Evolutionary conservation across 768 basidiomycete genomes (phyloP).

Genomic region (Rossbeevera mucosa): DNA sequence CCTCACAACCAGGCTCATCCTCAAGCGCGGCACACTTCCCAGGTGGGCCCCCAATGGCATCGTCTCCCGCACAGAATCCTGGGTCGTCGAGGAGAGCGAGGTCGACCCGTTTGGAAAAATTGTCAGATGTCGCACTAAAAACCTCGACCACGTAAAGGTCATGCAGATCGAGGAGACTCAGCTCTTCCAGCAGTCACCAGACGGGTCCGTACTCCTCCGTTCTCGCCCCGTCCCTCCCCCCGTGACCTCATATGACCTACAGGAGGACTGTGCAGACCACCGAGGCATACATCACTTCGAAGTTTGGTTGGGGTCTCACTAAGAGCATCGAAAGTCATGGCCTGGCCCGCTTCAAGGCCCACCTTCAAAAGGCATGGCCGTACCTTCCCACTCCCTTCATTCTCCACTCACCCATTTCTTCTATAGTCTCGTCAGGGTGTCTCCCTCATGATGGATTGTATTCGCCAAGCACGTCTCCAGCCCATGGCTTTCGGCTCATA

Average conservation of each 20-base stretch:
- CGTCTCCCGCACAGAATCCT: slow-evolving; percentile 80
- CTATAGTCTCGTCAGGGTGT: slow-evolving; percentile 82
- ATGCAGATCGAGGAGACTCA: slow-evolving; percentile 90
- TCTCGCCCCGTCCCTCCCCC: background rate
- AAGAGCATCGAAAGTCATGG: slow-evolving; percentile 86
- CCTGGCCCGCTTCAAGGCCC: slow-evolving; percentile 77
- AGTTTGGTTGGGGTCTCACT: slow-evolving; percentile 87
- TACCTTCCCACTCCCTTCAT: slow-evolving; percentile 5
- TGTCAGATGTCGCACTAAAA: slow-evolving; percentile 76
- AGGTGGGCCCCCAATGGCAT: slow-evolving; percentile 88
- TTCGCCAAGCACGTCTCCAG: slow-evolving; percentile 71
- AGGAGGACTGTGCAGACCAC: slow-evolving; percentile 83
- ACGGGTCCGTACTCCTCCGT: slow-evolving; percentile 52
- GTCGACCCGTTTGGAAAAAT: slow-evolving; percentile 80
- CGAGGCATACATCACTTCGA: slow-evolving; percentile 82
- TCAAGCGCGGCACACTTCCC: slow-evolving; percentile 88
- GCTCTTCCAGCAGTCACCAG: slow-evolving; percentile 58
- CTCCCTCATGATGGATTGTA: slow-evolving; percentile 68
- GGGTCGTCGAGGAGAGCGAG: slow-evolving; percentile 94
- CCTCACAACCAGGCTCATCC: slow-evolving; percentile 82
- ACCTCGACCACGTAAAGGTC: slow-evolving; percentile 90
- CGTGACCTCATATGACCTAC: slow-evolving; percentile 2
- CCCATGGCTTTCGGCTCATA: slow-evolving; percentile 43
- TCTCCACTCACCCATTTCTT: background rate
- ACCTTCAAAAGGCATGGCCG: slow-evolving; percentile 71